Percentiles rank a stretch among this genome's conserved stretches.
Evolutionary conservation across 306 rosid genomes (phyloP).

Genomic region (Glycine soja): DNA sequence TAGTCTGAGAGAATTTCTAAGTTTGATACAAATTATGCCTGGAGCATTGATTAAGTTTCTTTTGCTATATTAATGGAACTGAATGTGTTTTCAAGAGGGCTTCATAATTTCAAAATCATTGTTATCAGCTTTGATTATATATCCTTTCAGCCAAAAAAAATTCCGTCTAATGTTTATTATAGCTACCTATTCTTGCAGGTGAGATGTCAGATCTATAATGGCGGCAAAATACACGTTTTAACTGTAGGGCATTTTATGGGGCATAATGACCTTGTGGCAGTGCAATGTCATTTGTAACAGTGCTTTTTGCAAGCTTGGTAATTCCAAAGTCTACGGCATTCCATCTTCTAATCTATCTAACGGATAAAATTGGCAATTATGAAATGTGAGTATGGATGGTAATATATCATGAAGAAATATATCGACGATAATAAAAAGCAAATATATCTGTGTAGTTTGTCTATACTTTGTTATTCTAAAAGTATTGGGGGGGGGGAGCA

Average conservation of each 20-base stretch:
- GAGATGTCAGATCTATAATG: constrained; percentile 55
- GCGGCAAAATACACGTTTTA: constrained; percentile 22
- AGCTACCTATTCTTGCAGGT: constrained; percentile 56
- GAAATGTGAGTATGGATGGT: background rate
- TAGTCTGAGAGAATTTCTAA: background rate
- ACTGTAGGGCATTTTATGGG: constrained; percentile 28
- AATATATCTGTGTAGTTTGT: background rate
- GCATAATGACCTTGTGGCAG: constrained; percentile 4
- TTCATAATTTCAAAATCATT: background rate
- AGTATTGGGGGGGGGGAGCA: background rate
- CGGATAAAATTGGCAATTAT: background rate
- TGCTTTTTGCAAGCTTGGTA: constrained; percentile 7
- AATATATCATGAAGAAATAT: constrained; percentile 10
- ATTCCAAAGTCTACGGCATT: constrained; percentile 9
- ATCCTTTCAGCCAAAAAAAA: background rate
- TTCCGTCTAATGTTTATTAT: constrained; percentile 34
- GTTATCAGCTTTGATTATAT: constrained; percentile 20
- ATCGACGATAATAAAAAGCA: background rate
- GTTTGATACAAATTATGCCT: background rate
- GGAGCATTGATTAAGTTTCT: constrained; percentile 7
- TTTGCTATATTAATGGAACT: background rate
- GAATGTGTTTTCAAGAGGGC: background rate
- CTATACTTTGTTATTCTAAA: background rate
- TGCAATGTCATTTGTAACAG: constrained; percentile 25
- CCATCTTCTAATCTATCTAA: constrained; percentile 1